Evolutionary conservation across 768 basidiomycete genomes (phyloP).

Genomic region (Boletus sp.): DNA sequence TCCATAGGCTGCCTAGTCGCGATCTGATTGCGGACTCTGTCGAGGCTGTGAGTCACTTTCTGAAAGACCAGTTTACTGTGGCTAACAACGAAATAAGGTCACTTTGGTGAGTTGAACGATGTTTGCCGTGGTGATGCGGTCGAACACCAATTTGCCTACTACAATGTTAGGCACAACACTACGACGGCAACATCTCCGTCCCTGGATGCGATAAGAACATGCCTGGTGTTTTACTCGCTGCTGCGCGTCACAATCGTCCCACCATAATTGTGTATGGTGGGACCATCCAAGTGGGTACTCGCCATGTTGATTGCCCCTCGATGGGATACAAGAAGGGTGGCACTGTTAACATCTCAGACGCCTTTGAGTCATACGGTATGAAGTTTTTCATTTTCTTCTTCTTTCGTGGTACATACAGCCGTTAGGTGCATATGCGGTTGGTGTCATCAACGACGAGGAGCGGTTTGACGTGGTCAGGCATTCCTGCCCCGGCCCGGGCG

Average conservation of each 20-base stretch:
- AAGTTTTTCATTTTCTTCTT: background rate
- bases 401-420: background rate
- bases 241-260: conserved; percentile 81
- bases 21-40: conserved; percentile 90
- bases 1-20: conserved; percentile 69
- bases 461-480: conserved; percentile 81
- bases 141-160: background rate
- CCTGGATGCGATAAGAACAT: conserved; percentile 94
- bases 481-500: conserved; percentile 81
- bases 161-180: conserved; percentile 67
- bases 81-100: conserved; percentile 38
- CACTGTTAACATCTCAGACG: conserved; percentile 78
- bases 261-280: conserved; percentile 87
- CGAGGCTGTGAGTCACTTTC: conserved; percentile 55
- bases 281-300: conserved; percentile 72
- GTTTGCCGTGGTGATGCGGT: background rate
- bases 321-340: conserved; percentile 80
- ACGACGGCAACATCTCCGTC: conserved; percentile 82
- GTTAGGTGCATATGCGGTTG: conserved; percentile 69
- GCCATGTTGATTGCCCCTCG: conserved; percentile 76
- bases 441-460: conserved; percentile 76
- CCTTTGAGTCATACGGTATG: conserved; percentile 79
- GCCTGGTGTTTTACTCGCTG: conserved; percentile 87
- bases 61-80: background rate
- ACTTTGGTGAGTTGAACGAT: conserved; percentile 42